phyloP scores from a whole-genome alignment of 2,329 filamentous ascomycete genomes.

The Colletotrichum coccodes region DNA sequence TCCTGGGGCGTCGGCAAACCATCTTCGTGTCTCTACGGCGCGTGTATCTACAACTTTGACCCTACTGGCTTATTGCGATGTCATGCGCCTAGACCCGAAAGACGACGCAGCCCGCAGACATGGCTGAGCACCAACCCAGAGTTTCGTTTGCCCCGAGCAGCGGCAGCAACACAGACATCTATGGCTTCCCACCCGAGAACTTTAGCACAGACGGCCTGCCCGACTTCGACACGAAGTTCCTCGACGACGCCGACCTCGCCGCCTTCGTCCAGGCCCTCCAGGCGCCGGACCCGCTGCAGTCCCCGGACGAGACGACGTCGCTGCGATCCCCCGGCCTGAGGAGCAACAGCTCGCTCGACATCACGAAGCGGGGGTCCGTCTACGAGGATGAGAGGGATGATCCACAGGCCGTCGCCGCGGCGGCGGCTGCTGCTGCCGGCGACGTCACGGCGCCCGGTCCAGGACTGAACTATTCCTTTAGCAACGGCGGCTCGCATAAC shows the following conservation, averaged over 20 bases:
- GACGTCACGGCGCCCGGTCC: constrained; percentile 40
- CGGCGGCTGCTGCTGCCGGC: constrained; percentile 50
- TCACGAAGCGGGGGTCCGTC: constrained; percentile 53
- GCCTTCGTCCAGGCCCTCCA: constrained; percentile 84
- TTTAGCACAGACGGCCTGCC: constrained; percentile 79
- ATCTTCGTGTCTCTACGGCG: neutral
- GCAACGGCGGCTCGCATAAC: constrained; percentile 12
- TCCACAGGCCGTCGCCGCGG: constrained; percentile 48
- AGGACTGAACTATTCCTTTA: constrained; percentile 4
- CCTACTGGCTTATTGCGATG: constrained; percentile 4
- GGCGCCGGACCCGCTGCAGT: constrained; percentile 81
- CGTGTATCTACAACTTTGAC: neutral
- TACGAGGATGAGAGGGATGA: constrained; percentile 43
- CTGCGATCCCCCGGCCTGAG: constrained; percentile 53
- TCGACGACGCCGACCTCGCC: constrained; percentile 75
- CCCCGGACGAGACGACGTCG: constrained; percentile 61
- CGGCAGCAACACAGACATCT: constrained; percentile 42
- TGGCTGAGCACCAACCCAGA: constrained; percentile 33
- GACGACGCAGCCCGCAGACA: constrained; percentile 28
- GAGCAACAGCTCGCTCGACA: constrained; percentile 50
- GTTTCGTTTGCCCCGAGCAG: constrained; percentile 29
- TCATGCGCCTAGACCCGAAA: constrained; percentile 24
- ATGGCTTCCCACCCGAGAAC: constrained; percentile 69
- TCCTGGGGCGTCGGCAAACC: neutral
- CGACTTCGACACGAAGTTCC: constrained; percentile 83